Conservation (phyloP, 768 basidiomycete genomes). For the Amanita pallidorosea region DNA sequence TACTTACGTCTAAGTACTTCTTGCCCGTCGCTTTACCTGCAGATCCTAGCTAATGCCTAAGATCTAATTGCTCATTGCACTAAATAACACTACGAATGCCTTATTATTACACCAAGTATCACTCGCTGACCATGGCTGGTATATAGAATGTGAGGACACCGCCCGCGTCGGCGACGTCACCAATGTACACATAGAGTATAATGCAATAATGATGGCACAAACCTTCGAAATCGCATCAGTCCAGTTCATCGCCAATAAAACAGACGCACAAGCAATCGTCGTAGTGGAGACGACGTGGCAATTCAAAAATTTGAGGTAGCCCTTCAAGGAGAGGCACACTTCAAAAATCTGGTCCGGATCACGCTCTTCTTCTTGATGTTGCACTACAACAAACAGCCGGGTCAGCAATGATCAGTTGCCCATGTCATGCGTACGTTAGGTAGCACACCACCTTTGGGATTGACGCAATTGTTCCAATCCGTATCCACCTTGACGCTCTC, state of each 20-base stretch:
- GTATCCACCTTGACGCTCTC: conserved; percentile 74
- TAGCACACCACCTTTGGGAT: conserved; percentile 38
- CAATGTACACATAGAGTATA: conserved; percentile 85
- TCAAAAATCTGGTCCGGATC: conserved; percentile 52
- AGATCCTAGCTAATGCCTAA: too few relatives aligned
- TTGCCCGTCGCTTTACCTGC: too few relatives aligned
- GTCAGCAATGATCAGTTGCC: neutral
- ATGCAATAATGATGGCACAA: conserved; percentile 76
- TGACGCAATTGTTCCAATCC: conserved; percentile 64
- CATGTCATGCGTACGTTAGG: neutral
- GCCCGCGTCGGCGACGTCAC: conserved; percentile 66
- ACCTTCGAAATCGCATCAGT: conserved; percentile 29
- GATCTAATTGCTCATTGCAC: too few relatives aligned
- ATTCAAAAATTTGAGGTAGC: conserved; percentile 74
- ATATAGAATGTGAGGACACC: conserved; percentile 86
- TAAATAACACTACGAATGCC: too few relatives aligned
- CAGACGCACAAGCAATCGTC: conserved; percentile 68
- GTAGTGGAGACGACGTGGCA: conserved; percentile 74
- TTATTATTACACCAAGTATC: conserved; percentile 4
- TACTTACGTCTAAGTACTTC: too few relatives aligned
- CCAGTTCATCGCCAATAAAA: neutral
- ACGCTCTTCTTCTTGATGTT: conserved; percentile 23
- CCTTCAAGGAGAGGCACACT: conserved; percentile 60
- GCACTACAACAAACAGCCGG: conserved; percentile 11
- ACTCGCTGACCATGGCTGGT: conserved; percentile 63